Conservation (phyloP, 1,284 basidiomycete genomes). For the Phenoliferia sp. region DNA sequence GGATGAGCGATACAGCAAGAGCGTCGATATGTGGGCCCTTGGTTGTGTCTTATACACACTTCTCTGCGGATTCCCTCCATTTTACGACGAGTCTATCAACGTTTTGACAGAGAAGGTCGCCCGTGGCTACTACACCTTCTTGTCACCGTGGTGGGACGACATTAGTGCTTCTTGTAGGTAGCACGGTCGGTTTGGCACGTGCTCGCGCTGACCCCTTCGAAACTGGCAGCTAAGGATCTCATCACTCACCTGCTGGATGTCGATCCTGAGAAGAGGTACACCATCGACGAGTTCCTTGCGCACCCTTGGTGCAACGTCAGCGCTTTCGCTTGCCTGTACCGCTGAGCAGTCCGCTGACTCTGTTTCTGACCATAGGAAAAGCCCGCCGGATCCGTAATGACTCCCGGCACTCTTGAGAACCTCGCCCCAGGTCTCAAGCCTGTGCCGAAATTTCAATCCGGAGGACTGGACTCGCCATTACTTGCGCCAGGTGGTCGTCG, state of each 20-base stretch:
- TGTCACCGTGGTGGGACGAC: conserved; percentile 99
- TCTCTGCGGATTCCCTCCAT: conserved; percentile 72
- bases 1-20: conserved; percentile 96
- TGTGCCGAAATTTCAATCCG: conserved; percentile 49
- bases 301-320: conserved; percentile 85
- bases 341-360: background rate
- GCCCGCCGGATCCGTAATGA: conserved; percentile 48
- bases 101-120: conserved; percentile 98
- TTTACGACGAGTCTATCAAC: conserved; percentile 98
- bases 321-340: background rate
- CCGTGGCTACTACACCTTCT: conserved; percentile 93
- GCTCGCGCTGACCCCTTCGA: background rate
- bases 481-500: conserved; percentile 67
- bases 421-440: conserved; percentile 42
- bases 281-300: conserved; percentile 93
- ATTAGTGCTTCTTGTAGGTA: conserved; percentile 70
- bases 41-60: conserved; percentile 98
- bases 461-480: conserved; percentile 78
- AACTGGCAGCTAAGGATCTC: conserved; percentile 80
- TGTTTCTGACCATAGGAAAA: conserved; percentile 30
- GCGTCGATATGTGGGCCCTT: conserved; percentile 99
- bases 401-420: conserved; percentile 55
- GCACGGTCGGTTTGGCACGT: background rate
- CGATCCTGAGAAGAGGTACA: conserved; percentile 89
- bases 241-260: conserved; percentile 93